A percentile compares a stretch with the other conserved stretches of the same genome.
phyloP scores from a whole-genome alignment of 1,284 basidiomycete genomes.

The Fomitopsis palustris region DNA sequence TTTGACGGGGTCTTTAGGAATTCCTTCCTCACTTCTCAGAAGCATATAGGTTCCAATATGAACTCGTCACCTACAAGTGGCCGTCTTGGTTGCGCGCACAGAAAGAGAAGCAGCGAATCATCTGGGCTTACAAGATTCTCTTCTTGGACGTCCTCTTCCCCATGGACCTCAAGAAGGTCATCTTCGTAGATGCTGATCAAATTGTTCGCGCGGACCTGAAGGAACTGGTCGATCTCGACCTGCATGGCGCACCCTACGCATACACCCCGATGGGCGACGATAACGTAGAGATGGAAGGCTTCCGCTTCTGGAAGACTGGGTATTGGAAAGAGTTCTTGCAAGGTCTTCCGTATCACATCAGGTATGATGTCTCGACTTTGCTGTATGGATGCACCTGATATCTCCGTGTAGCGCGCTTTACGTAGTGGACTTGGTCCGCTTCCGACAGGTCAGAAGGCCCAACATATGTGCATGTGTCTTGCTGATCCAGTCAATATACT shows the following conservation, averaged over 20 bases:
- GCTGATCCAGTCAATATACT: constrained; percentile 4
- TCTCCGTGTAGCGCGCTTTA: constrained; percentile 74
- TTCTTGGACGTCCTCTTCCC: constrained; percentile 99
- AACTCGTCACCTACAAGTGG: constrained; percentile 98
- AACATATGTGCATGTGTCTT: neutral
- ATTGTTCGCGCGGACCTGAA: constrained; percentile 95
- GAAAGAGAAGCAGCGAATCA: constrained; percentile 95
- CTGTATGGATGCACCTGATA: neutral
- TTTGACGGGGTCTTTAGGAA: constrained; percentile 48
- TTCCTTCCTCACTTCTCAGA: constrained; percentile 91
- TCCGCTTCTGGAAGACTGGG: constrained; percentile 96
- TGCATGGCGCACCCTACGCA: constrained; percentile 89
- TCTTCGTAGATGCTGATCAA: constrained; percentile 97
- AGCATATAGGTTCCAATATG: constrained; percentile 93
- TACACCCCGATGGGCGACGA: constrained; percentile 99
- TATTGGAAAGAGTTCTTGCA: constrained; percentile 88
- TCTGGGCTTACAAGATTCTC: constrained; percentile 99
- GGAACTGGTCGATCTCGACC: constrained; percentile 87
- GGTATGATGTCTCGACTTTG: constrained; percentile 39
- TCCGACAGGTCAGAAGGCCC: constrained; percentile 66
- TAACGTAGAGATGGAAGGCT: constrained; percentile 93
- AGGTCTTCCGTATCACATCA: constrained; percentile 89
- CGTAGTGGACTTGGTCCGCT: constrained; percentile 93
- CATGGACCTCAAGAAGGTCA: constrained; percentile 96
- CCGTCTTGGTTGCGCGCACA: constrained; percentile 96